Evolutionary conservation across 148 eudicot species (phyloP), one percentile per base, ranked within the genome.

Genomic region (Spergularia bocconei): DNA sequence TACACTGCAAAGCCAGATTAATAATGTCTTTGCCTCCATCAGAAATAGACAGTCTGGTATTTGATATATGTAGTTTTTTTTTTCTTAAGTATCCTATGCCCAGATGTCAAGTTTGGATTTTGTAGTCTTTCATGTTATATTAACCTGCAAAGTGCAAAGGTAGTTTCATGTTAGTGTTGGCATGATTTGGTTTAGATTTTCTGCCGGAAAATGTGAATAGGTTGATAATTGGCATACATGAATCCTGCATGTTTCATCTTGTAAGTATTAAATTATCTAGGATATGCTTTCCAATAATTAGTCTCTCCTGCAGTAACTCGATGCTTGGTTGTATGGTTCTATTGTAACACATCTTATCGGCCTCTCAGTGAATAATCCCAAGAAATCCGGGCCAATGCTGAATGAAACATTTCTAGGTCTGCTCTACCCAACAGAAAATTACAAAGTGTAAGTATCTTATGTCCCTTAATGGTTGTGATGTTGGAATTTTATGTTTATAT

Each of bases 391-490:
- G 63, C 94, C 94, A 16, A 89, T 89, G 83, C 86, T 95, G 72
- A 92, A 95, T 72, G 99, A 92, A 88, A 89, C 97, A 51, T 95
- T 90, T 71, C 92, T 95, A 55, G 99, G 99, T 60, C 82, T 92
- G 79, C 92, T 92, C 39, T 95, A 95, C 81, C 97, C 97, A 38
- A 83, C 96, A 63, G 97, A 95, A 72, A 95, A 95, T 83, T 95
- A 89, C 86, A 95, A 95, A 92, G 93, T 95, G 96, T 95, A 82
- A 84, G 97, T 74, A 77, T 75, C 75, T 21, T 56, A 59, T 38
- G 41, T 39, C 69, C 10, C 50, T 29, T 69, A 51, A 63, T 51
- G 21, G 59, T 53, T n/a, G 29, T 64, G 62, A 63, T 52, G n/a
- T 66, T 62, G 47, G 56, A 50, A 65, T 21, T 70, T n/a, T 52